phyloP scores from a whole-genome alignment of 257 asterid species.

The Primulina eburnea region DNA sequence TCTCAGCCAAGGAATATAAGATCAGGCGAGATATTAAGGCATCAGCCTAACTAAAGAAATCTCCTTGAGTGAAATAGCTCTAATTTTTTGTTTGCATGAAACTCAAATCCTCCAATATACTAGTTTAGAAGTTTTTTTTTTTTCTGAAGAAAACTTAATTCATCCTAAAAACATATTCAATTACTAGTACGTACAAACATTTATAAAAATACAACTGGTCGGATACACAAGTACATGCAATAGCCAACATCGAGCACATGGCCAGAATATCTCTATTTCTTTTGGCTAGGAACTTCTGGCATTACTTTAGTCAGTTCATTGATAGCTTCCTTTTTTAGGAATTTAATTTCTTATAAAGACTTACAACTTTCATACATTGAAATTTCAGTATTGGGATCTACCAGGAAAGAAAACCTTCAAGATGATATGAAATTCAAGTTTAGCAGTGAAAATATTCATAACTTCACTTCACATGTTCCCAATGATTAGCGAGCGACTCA shows the following conservation, averaged over 20 bases:
- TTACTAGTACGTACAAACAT: not conserved
- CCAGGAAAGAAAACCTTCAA: conserved; percentile 74
- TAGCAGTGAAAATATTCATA: conserved; percentile 17
- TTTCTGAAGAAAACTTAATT: not conserved
- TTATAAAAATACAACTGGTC: not conserved
- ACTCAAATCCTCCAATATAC: not conserved
- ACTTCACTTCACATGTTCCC: conserved; percentile 6
- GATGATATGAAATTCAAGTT: conserved; percentile 9
- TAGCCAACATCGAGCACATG: not conserved
- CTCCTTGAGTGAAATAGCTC: not conserved
- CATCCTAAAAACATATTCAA: not conserved
- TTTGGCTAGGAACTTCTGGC: not conserved
- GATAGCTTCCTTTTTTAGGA: not conserved
- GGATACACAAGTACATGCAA: not conserved
- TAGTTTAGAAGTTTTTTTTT: too few relatives aligned
- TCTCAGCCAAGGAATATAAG: not conserved
- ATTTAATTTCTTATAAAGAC: conserved; percentile 17
- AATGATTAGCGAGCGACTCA: not conserved
- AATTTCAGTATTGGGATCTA: conserved; percentile 68
- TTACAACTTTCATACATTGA: conserved; percentile 74
- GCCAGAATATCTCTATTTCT: conserved; percentile 11
- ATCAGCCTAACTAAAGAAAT: conserved; percentile 1
- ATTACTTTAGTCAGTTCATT: too few relatives aligned
- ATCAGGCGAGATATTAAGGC: not conserved
- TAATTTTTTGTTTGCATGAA: too few relatives aligned